phyloP scores from a whole-genome alignment of 768 basidiomycete genomes.

The Russula vinacea region DNA sequence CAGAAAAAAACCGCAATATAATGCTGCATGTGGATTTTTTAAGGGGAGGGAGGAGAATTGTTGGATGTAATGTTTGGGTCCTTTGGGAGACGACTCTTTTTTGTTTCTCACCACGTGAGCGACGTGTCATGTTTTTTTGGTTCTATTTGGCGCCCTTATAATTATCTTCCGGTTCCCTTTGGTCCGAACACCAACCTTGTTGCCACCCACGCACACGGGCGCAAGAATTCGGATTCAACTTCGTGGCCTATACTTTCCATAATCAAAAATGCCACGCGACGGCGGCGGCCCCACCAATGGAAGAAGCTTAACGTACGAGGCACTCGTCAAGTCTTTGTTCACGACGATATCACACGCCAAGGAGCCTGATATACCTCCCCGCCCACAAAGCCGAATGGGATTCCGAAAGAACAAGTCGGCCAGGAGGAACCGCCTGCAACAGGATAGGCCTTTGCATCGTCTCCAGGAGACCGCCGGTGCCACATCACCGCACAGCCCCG shows the following conservation, averaged over 20 bases:
- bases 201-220: not conserved
- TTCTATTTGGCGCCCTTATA: slow-evolving; percentile 14
- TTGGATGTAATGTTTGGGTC: not conserved
- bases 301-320: slow-evolving; percentile 23
- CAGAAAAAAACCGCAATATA: not conserved
- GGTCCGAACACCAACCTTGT: slow-evolving; percentile 11
- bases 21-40: not conserved
- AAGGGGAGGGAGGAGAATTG: not conserved
- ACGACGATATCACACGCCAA: slow-evolving; percentile 24
- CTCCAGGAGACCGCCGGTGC: not conserved
- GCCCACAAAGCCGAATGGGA: slow-evolving; percentile 30
- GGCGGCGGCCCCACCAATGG: not conserved
- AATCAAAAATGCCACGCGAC: slow-evolving; percentile 26
- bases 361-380: slow-evolving; percentile 24
- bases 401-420: slow-evolving; percentile 11
- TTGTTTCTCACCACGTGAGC: slow-evolving; percentile 21
- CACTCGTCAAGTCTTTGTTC: slow-evolving; percentile 29
- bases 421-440: slow-evolving; percentile 7
- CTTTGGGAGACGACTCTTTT: not conserved
- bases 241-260: not conserved
- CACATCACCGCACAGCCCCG: not conserved
- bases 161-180: not conserved
- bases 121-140: slow-evolving; percentile 25
- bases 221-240: slow-evolving; percentile 2
- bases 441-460: not conserved